Conservation (phyloP, 78 protist genomes). For the Cavenderia fasciculata region DNA sequence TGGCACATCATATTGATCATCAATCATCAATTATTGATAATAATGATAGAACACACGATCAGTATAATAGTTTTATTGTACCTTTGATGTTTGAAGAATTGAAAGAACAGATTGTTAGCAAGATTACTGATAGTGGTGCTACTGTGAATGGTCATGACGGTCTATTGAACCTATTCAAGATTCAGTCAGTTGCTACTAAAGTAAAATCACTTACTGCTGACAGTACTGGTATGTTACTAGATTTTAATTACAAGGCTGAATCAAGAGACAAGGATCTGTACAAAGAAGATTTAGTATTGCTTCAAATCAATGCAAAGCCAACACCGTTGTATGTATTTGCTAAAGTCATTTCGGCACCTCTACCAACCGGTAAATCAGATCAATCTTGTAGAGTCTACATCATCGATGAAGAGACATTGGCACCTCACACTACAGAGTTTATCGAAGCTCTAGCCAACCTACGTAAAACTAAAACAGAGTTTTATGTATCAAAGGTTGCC, state of each 20-base stretch:
- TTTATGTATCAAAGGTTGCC: neutral
- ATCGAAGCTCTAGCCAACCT: neutral
- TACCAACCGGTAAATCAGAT: no score
- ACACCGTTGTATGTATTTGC: no score
- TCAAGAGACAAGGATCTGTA: neutral
- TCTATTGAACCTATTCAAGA: neutral
- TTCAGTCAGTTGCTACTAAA: neutral
- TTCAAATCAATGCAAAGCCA: neutral
- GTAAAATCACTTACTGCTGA: no score
- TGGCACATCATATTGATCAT: no score
- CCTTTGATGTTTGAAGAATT: constrained; percentile 29
- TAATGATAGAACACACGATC: neutral
- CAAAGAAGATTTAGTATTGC: neutral
- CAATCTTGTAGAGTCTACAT: neutral
- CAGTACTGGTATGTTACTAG: no score
- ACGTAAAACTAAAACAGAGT: neutral
- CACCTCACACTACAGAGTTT: neutral
- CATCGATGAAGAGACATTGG: no score
- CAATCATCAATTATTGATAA: no score
- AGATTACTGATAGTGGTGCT: neutral
- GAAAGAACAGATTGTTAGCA: neutral
- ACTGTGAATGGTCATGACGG: neutral
- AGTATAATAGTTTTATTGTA: neutral
- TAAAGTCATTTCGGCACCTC: no score
- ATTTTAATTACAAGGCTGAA: no score